Percentiles rank a stretch among this genome's conserved stretches.
phyloP scores from a whole-genome alignment of 371 early-diverging fungal genomes.

The Lichtheimia ornata region DNA sequence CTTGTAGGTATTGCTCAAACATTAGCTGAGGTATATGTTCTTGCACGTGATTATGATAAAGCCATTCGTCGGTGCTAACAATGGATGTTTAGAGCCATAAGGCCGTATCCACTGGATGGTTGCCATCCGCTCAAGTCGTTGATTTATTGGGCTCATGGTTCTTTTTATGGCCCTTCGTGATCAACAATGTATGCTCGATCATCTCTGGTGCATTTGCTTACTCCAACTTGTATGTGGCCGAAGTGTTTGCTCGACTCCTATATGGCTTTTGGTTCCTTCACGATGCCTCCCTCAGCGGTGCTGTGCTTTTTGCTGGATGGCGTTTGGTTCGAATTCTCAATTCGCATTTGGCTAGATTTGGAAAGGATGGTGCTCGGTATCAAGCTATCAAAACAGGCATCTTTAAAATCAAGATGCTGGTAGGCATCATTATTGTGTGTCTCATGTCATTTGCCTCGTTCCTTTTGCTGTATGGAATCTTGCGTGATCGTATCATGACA shows the following conservation, averaged over 20 bases:
- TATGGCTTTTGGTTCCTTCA: conserved; percentile 51
- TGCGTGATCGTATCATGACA: conserved; percentile 27
- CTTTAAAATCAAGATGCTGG: conserved; percentile 33
- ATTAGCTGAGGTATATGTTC: conserved; percentile 23
- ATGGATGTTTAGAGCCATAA: conserved; percentile 34
- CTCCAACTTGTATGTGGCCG: conserved; percentile 23
- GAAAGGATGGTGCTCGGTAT: conserved; percentile 33
- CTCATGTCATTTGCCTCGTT: conserved; percentile 27
- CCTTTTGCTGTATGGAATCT: conserved; percentile 29
- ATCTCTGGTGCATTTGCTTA: conserved; percentile 39
- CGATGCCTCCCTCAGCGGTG: conserved; percentile 22
- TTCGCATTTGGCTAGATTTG: conserved; percentile 33
- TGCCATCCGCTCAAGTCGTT: conserved; percentile 41
- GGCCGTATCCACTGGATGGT: conserved; percentile 44
- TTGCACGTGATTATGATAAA: not conserved
- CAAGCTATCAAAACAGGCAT: conserved; percentile 41
- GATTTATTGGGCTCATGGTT: conserved; percentile 37
- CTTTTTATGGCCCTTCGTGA: conserved; percentile 36
- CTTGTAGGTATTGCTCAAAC: conserved; percentile 35
- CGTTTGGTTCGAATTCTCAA: conserved; percentile 35
- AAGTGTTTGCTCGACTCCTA: conserved; percentile 31
- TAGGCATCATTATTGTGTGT: conserved; percentile 21
- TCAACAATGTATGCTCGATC: conserved; percentile 40
- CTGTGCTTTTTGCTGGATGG: conserved; percentile 39
- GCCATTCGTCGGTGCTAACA: not conserved